A percentile compares a stretch with the other conserved stretches of the same genome.
Evolutionary conservation across 2,329 filamentous ascomycete genomes (phyloP).

Genomic region (Clonostachys rosea): DNA sequence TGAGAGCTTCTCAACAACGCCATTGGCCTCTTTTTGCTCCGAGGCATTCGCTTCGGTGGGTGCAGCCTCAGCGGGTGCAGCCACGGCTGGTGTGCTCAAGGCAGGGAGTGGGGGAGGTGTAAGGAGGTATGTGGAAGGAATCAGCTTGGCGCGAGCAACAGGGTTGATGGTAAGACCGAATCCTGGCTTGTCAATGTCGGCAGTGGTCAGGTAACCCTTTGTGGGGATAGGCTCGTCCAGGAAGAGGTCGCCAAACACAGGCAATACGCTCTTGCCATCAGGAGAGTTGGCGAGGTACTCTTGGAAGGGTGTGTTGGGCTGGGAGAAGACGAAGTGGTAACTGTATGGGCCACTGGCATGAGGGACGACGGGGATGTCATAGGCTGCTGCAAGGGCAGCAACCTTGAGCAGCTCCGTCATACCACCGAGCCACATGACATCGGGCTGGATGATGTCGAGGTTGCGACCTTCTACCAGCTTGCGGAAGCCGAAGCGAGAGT

Average conservation of each 20-base stretch:
- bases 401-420: conserved; percentile 90
- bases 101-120: conserved; percentile 55
- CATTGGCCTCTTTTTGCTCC: conserved; percentile 8
- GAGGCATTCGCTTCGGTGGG: not conserved
- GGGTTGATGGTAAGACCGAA: conserved; percentile 89
- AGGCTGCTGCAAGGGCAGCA: conserved; percentile 82
- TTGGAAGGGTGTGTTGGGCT: conserved; percentile 91
- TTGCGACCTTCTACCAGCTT: conserved; percentile 90
- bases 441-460: conserved; percentile 89
- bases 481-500: conserved; percentile 89
- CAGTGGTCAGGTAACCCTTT: conserved; percentile 75
- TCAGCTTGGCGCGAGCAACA: conserved; percentile 62
- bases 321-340: conserved; percentile 93
- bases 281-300: conserved; percentile 93
- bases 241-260: conserved; percentile 90
- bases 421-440: conserved; percentile 96
- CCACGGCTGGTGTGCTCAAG: conserved; percentile 24
- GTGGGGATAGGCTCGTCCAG: conserved; percentile 84
- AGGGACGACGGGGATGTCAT: conserved; percentile 93
- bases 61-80: conserved; percentile 11
- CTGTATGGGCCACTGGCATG: conserved; percentile 92
- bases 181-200: conserved; percentile 80
- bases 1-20: conserved; percentile 21
- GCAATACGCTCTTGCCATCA: conserved; percentile 83
- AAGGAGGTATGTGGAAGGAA: conserved; percentile 70